Base-by-base conservation (phyloP, 768 basidiomycete genomes). In the Mycena epipterygia region DNA sequence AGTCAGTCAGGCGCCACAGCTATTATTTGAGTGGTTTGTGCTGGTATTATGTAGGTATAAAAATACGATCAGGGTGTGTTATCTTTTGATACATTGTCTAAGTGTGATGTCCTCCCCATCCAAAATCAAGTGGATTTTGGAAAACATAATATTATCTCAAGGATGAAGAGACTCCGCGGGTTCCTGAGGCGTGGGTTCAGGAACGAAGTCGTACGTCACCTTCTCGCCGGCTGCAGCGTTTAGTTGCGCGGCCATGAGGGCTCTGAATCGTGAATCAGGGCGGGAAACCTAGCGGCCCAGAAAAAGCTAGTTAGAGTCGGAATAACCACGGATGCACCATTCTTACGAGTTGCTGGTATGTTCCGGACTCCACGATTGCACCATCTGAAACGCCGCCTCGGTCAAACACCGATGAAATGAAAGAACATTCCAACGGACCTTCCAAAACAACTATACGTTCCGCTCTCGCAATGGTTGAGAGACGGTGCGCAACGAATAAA, bases 401-500 rank as follows among this genome's bases (percentile, higher is more conserved):
- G 60, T 33, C 17, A 52, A 8, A 63, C 23, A 19, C 23, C 5
- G 67, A 9, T 41, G 23, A 29, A 17, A 16, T 25, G 23, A 27
- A 14, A 58, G 48, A 52, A 35, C 27, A 2, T 16, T 17, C 60
- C 30, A 13, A 74, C 81, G n/a, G 53, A 91, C 91, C 92, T 83
- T 98, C 95, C 23, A 98, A 85, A 23, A 98, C 95, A 8, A 95
- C 94, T 51, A 98, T 94, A 44, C 94, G 86, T 77, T 96, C 95
- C 2, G 96, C 95, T 62, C 95, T 84, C 5, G 96, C 94, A 64
- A 98, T 95, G 4, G 96, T 96, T 27, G 94, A 95, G 62, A 98
- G 78, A 57, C 96, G 86, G 81, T 98, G 96, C 0, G 96, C 96
- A 23, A 97, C 95, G 64, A 97, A 92, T 29, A 96, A 78, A 74